A percentile compares a stretch with the other conserved stretches of the same genome.
Evolutionary conservation across 371 early-diverging fungal genomes (phyloP).

Genomic region (Apophysomyces trapeziformis): DNA sequence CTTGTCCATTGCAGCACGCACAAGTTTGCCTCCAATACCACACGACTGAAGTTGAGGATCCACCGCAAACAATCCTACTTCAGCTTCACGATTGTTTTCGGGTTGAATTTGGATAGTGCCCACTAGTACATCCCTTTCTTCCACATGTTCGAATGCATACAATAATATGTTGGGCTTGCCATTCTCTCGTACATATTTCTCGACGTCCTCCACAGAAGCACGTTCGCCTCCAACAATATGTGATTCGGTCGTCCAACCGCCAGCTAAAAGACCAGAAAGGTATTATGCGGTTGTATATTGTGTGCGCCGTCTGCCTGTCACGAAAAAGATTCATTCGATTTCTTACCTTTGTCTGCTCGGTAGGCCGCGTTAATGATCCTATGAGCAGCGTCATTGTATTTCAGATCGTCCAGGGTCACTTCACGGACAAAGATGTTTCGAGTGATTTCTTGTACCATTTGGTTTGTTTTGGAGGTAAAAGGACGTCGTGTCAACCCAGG

Average conservation of each 20-base stretch:
- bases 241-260: conserved; percentile 52
- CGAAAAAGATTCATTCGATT: no score
- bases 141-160: conserved; percentile 30
- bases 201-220: conserved; percentile 32
- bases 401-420: conserved; percentile 21
- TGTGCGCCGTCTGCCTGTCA: no score
- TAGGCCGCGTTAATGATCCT: conserved; percentile 25
- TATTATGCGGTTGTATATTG: background rate
- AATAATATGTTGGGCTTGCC: conserved; percentile 37
- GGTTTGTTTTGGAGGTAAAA: no score
- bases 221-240: conserved; percentile 39
- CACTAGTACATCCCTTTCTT: conserved; percentile 26
- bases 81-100: conserved; percentile 17
- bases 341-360: conserved; percentile 20
- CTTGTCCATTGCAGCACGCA: conserved; percentile 46
- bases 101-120: conserved; percentile 48
- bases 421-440: conserved; percentile 24
- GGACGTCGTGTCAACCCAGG: no score
- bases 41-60: conserved; percentile 53
- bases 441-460: conserved; percentile 19
- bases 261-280: conserved; percentile 11
- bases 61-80: conserved; percentile 57
- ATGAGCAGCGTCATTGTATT: conserved; percentile 15
- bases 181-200: conserved; percentile 19
- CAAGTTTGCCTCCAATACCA: conserved; percentile 58